Conservation (phyloP, 352 stramenopile species). For the Globisporangium echinulatum region DNA sequence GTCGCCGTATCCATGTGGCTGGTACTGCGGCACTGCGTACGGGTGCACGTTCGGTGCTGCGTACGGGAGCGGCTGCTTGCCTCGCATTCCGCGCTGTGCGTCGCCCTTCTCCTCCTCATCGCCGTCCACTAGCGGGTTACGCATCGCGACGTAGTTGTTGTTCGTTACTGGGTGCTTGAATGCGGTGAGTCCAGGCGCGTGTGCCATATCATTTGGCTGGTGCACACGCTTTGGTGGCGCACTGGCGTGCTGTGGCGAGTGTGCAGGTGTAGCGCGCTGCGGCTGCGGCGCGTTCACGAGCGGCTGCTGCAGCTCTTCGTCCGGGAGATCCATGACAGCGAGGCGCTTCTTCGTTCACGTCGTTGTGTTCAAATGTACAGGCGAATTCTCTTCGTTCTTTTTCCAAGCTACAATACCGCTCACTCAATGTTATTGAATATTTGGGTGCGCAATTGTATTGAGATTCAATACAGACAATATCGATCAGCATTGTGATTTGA, state of each 20-base stretch:
- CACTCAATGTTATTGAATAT: no score
- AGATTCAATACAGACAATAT: no score
- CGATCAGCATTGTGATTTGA: no score
- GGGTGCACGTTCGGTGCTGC: constrained; percentile 69
- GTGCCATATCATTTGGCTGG: constrained; percentile 12
- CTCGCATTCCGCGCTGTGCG: constrained; percentile 5
- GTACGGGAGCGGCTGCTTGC: constrained; percentile 43
- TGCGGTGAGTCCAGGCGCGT: not conserved
- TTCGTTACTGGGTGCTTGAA: constrained; percentile 8
- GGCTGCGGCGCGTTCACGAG: constrained; percentile 32
- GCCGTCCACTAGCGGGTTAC: constrained; percentile 1
- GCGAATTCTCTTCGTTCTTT: not conserved
- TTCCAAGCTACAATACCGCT: not conserved
- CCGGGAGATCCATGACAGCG: constrained; percentile 49
- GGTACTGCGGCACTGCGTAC: constrained; percentile 76
- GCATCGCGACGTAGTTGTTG: constrained; percentile 36
- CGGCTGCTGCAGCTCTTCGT: constrained; percentile 73
- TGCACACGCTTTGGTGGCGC: constrained; percentile 17
- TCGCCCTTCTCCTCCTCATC: constrained; percentile 52
- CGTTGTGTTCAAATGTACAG: not conserved
- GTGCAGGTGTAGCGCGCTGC: constrained; percentile 4
- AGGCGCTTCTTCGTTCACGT: not conserved
- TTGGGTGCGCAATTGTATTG: no score
- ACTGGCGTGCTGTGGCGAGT: constrained; percentile 10
- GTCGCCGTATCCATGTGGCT: constrained; percentile 19